A percentile compares a stretch with the other conserved stretches of the same genome.
Conservation (phyloP, 352 stramenopile genomes). For the Phytopythium litorale region DNA sequence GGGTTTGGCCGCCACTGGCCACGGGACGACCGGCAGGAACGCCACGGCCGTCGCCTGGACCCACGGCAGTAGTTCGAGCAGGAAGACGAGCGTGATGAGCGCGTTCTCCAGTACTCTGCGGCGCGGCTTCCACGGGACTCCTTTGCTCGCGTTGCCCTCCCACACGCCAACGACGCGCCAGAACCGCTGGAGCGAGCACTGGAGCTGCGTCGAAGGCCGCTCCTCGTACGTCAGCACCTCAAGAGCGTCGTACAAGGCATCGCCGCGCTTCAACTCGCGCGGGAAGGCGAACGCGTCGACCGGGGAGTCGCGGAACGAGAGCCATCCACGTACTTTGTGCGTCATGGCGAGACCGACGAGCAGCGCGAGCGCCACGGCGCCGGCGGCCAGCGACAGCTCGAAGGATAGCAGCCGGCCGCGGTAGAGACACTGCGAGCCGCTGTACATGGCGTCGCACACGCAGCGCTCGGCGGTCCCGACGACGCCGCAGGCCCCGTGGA, state of each 20-base stretch:
- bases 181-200: neutral
- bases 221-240: neutral
- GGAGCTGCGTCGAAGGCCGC: neutral
- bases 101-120: slow-evolving; percentile 23
- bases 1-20: slow-evolving; percentile 24
- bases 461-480: slow-evolving; percentile 20
- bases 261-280: slow-evolving; percentile 13
- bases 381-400: slow-evolving; percentile 43
- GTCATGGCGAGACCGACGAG: slow-evolving; percentile 28
- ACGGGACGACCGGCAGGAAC: slow-evolving; percentile 54
- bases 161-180: slow-evolving; percentile 30
- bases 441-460: slow-evolving; percentile 42
- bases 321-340: slow-evolving; percentile 14
- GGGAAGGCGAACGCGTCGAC: slow-evolving; percentile 50
- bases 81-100: slow-evolving; percentile 22
- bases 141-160: slow-evolving; percentile 27
- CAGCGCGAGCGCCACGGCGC: slow-evolving; percentile 32
- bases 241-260: neutral
- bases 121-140: slow-evolving; percentile 19
- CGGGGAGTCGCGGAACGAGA: slow-evolving; percentile 32
- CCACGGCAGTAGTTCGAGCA: slow-evolving; percentile 45
- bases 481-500: slow-evolving; percentile 45
- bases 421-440: slow-evolving; percentile 40
- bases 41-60: slow-evolving; percentile 39
- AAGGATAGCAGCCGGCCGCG: slow-evolving; percentile 38